Percentiles rank a stretch among this genome's conserved stretches.
Conservation (phyloP, 2,329 filamentous ascomycete species). For the Mariannaea sp. region DNA sequence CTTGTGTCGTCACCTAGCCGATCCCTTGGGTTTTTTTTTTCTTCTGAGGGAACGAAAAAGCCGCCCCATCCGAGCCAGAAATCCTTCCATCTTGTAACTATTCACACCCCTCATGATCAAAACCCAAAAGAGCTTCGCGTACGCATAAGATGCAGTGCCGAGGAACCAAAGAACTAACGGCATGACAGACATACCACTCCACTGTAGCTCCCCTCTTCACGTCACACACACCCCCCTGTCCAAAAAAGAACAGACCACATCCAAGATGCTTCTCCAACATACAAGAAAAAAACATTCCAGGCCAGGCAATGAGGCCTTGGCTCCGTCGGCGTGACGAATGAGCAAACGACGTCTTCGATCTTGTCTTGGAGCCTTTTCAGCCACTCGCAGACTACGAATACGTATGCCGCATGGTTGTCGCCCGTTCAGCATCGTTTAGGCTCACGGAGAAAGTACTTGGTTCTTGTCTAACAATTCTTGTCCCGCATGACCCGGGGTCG, state of each 20-base stretch:
- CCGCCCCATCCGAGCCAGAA: slow-evolving; percentile 1
- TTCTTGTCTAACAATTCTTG: neutral
- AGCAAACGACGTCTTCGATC: neutral
- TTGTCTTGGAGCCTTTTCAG: slow-evolving; percentile 12
- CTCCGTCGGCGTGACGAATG: slow-evolving; percentile 2
- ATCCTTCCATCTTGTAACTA: too few species aligned
- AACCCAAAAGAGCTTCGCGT: neutral
- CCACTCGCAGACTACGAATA: neutral
- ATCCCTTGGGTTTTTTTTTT: too few species aligned
- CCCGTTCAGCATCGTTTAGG: too few species aligned
- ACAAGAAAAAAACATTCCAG: too few species aligned
- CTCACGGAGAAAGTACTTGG: too few species aligned
- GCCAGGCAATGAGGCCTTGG: neutral
- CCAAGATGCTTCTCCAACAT: too few species aligned
- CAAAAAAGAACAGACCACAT: too few species aligned
- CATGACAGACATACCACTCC: neutral
- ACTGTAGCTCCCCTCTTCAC: too few species aligned
- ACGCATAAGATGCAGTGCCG: slow-evolving; percentile 3
- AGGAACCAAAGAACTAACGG: neutral
- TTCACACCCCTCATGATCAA: neutral
- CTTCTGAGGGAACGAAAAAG: neutral
- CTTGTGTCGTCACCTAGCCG: neutral
- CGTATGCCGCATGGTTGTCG: neutral
- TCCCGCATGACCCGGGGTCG: slow-evolving; percentile 5
- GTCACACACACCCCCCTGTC: too few species aligned